A percentile compares a stretch with the other conserved stretches of the same genome.
These are phyloP conservation scores for Xylaria sp. DNA, from an alignment of 2,329 filamentous ascomycete species.

Conservation along the genomic window DNA sequence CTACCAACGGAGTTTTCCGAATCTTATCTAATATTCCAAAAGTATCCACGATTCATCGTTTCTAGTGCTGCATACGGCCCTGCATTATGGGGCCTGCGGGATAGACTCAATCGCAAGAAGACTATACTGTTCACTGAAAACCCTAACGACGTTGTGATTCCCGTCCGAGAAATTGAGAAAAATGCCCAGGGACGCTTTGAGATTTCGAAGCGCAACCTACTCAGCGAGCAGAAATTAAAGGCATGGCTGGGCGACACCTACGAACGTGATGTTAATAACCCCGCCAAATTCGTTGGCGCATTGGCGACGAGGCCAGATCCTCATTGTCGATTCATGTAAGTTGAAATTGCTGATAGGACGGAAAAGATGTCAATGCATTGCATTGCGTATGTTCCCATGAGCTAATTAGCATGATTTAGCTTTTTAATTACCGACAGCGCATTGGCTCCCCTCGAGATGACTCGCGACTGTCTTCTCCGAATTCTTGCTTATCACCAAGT, in stretches of 20 bases:
- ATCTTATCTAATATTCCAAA: conserved; percentile 31
- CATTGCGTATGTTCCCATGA: neutral
- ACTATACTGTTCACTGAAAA: conserved; percentile 24
- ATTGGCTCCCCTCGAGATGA: conserved; percentile 41
- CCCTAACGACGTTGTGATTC: conserved; percentile 22
- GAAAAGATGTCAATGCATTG: neutral
- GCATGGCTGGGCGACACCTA: conserved; percentile 33
- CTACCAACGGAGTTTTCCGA: conserved; percentile 33
- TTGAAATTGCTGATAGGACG: neutral
- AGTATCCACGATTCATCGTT: conserved; percentile 32
- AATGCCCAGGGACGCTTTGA: conserved; percentile 21
- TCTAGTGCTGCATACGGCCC: conserved; percentile 29
- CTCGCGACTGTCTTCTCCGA: conserved; percentile 41
- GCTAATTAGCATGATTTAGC: conserved; percentile 29
- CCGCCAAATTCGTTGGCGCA: conserved; percentile 26
- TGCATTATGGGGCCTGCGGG: conserved; percentile 23
- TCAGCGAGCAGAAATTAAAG: conserved; percentile 29
- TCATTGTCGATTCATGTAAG: conserved; percentile 48
- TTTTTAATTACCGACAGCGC: conserved; percentile 42
- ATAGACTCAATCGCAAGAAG: conserved; percentile 32
- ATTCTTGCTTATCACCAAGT: conserved; percentile 50
- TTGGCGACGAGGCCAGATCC: conserved; percentile 35
- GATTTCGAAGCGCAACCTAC: conserved; percentile 28
- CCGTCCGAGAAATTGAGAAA: conserved; percentile 26
- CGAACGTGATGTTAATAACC: conserved; percentile 19